These are phyloP conservation scores for Actinomucor elegans DNA, from an alignment of 371 early-diverging fungal genomes.

Conservation along the genomic window DNA sequence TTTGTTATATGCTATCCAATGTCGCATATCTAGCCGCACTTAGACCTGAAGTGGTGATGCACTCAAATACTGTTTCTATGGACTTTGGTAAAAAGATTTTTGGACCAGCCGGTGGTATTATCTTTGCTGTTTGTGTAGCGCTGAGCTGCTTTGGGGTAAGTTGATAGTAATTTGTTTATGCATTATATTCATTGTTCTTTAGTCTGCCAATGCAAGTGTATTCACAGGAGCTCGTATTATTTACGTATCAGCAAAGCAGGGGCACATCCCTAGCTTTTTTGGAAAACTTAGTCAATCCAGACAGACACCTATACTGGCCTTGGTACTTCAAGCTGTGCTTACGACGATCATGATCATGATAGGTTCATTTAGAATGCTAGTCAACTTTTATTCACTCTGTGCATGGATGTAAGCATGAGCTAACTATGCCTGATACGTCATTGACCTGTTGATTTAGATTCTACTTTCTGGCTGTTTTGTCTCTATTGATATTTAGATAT, in stretches of 20 bases:
- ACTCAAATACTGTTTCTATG: constrained; percentile 70
- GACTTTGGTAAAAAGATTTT: constrained; percentile 77
- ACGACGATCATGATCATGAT: constrained; percentile 65
- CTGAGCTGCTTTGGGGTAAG: constrained; percentile 72
- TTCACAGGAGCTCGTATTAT: constrained; percentile 78
- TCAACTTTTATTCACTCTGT: constrained; percentile 75
- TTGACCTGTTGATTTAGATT: too few species aligned
- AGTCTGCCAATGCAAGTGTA: constrained; percentile 74
- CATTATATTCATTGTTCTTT: constrained; percentile 2
- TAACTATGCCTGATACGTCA: not conserved
- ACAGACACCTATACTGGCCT: constrained; percentile 71
- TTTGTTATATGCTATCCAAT: constrained; percentile 82
- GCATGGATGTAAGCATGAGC: constrained; percentile 65
- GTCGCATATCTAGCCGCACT: constrained; percentile 86
- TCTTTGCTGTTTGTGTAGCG: constrained; percentile 76
- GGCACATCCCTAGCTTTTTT: constrained; percentile 70
- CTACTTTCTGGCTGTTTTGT: constrained; percentile 54
- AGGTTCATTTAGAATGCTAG: constrained; percentile 66
- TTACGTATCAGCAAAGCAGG: constrained; percentile 70
- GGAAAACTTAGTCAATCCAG: constrained; percentile 58
- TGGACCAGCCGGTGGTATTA: constrained; percentile 68
- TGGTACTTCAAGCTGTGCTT: constrained; percentile 62
- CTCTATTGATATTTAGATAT: constrained; percentile 56
- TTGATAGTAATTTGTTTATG: not conserved
- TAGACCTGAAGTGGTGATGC: constrained; percentile 64